Evolutionary conservation across 495 filamentous ascomycete genomes (phyloP).

Genomic region (Penicillium salamii): DNA sequence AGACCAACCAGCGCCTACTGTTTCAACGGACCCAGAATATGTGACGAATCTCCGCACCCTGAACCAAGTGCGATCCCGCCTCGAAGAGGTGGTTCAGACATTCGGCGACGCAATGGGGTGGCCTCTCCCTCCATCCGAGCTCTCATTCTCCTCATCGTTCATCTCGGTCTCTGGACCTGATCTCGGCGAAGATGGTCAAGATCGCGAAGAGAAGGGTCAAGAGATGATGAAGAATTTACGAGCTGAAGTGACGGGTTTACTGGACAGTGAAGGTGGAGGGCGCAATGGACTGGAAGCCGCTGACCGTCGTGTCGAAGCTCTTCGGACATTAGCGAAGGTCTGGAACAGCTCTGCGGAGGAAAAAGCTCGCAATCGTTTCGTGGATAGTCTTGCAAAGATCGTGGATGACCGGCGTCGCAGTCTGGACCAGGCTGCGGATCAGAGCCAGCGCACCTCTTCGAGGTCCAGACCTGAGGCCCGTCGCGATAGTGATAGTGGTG

Average conservation of each 20-base stretch:
- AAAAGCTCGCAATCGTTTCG: conserved; percentile 74
- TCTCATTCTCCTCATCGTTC: conserved; percentile 68
- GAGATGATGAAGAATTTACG: conserved; percentile 65
- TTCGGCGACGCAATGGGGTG: conserved; percentile 95
- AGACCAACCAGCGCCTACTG: not conserved
- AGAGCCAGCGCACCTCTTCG: conserved; percentile 18
- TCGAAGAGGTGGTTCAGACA: conserved; percentile 81
- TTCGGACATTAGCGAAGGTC: conserved; percentile 69
- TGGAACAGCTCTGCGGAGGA: conserved; percentile 96
- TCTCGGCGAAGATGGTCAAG: conserved; percentile 56
- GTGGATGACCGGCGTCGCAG: conserved; percentile 56
- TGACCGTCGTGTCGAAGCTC: conserved; percentile 62
- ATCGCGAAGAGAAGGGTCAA: conserved; percentile 76
- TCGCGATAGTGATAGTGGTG: conserved; percentile 41
- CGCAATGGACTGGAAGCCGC: conserved; percentile 61
- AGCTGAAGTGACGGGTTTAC: conserved; percentile 65
- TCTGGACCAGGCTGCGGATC: conserved; percentile 50
- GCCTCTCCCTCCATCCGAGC: conserved; percentile 77
- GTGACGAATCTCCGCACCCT: conserved; percentile 79
- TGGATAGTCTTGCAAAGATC: conserved; percentile 68
- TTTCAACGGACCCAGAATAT: conserved; percentile 57
- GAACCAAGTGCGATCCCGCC: conserved; percentile 70
- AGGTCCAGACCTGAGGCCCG: conserved; percentile 25
- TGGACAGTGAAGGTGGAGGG: conserved; percentile 49
- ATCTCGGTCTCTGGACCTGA: conserved; percentile 80